These are phyloP conservation scores for Yarrowia hollandica DNA, from an alignment of 805 yeast genomes.

Conservation along the genomic window DNA sequence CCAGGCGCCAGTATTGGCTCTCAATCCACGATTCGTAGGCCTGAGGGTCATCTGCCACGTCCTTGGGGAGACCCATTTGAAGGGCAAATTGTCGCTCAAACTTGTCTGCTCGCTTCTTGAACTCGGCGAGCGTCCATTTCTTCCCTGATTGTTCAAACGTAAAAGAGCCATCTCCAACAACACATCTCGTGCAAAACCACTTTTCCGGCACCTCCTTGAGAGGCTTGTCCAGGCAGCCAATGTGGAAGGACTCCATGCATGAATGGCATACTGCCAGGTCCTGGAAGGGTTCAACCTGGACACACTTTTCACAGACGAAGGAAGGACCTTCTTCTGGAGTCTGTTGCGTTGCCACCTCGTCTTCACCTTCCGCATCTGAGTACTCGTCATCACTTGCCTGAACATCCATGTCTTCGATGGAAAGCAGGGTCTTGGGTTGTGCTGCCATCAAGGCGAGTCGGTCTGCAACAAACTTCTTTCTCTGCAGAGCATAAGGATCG, in stretches of 20 bases:
- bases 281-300: conserved; percentile 17
- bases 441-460: background rate
- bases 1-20: conserved; percentile 43
- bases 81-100: conserved; percentile 48
- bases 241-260: conserved; percentile 70
- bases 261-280: conserved; percentile 55
- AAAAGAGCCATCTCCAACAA: conserved; percentile 84
- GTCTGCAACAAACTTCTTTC: conserved; percentile 17
- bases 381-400: background rate
- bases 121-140: conserved; percentile 58
- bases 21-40: conserved; percentile 38
- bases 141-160: conserved; percentile 72
- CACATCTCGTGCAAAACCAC: conserved; percentile 83
- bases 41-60: conserved; percentile 30
- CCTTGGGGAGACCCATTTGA: conserved; percentile 30
- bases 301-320: conserved; percentile 37
- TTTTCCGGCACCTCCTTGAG: conserved; percentile 49
- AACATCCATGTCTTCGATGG: conserved; percentile 18
- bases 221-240: conserved; percentile 61
- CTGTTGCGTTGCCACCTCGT: background rate
- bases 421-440: conserved; percentile 19
- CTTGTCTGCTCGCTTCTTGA: conserved; percentile 55
- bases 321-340: conserved; percentile 1
- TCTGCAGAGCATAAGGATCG: conserved; percentile 2
- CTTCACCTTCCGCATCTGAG: background rate